Percentiles rank a stretch among this genome's conserved stretches.
These are phyloP conservation scores for Colletotrichum sp. DNA, from an alignment of 2,329 filamentous ascomycete species.

Conservation along the genomic window DNA sequence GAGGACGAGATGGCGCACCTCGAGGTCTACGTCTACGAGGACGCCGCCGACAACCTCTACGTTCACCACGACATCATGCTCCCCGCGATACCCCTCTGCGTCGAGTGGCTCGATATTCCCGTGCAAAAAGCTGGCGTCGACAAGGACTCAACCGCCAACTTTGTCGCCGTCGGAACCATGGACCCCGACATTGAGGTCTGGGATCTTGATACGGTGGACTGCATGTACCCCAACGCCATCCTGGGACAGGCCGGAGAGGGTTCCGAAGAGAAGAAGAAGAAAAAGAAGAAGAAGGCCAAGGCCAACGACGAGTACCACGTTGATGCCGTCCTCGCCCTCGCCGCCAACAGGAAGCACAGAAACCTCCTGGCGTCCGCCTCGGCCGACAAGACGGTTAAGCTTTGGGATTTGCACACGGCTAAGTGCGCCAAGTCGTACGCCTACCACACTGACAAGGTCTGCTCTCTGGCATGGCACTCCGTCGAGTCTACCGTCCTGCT, in stretches of 20 bases:
- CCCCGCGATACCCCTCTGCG: slow-evolving; percentile 90
- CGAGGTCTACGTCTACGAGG: slow-evolving; percentile 97
- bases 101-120: slow-evolving; percentile 96
- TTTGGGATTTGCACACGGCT: slow-evolving; percentile 94
- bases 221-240: slow-evolving; percentile 98
- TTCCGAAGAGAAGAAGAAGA: slow-evolving; percentile 70
- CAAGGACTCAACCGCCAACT: slow-evolving; percentile 79
- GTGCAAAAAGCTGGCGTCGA: slow-evolving; percentile 72
- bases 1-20: slow-evolving; percentile 97
- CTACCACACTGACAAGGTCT: slow-evolving; percentile 98
- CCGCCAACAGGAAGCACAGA: slow-evolving; percentile 90
- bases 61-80: slow-evolving; percentile 99
- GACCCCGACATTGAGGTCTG: slow-evolving; percentile 98
- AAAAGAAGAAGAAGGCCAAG: slow-evolving; percentile 89
- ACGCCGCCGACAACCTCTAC: slow-evolving; percentile 93
- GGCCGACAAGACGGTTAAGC: slow-evolving; percentile 95
- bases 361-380: slow-evolving; percentile 95
- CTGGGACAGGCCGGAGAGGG: slow-evolving; percentile 75
- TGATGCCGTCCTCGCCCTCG: slow-evolving; percentile 88
- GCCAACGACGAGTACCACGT: slow-evolving; percentile 92
- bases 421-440: slow-evolving; percentile 95
- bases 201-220: slow-evolving; percentile 95
- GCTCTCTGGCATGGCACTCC: slow-evolving; percentile 92
- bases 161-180: slow-evolving; percentile 94
- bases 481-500: slow-evolving; percentile 86